Percentiles rank a stretch among this genome's conserved stretches.
Conservation (phyloP, 2,329 filamentous ascomycete genomes). For the Paracoccidioides brasiliensis region DNA sequence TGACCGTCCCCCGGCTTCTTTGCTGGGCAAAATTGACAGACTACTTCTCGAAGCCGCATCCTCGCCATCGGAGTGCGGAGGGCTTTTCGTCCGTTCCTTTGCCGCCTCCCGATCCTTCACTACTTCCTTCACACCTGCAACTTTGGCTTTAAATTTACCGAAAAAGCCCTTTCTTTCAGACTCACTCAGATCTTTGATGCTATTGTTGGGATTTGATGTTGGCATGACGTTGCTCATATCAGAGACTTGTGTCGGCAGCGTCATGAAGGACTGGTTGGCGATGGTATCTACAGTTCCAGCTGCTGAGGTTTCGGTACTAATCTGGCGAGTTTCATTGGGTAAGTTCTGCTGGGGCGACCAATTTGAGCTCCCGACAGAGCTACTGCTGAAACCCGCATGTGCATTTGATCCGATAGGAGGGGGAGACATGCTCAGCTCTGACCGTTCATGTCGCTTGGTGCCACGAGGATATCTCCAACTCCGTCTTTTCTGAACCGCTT, state of each 20-base stretch:
- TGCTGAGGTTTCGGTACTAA: conserved; percentile 22
- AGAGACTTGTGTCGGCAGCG: conserved; percentile 24
- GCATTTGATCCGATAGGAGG: conserved; percentile 49
- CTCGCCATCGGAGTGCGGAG: conserved; percentile 28
- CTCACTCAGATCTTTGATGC: conserved; percentile 22
- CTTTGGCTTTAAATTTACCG: conserved; percentile 52
- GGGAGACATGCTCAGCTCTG: conserved; percentile 29
- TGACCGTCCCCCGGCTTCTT: not conserved
- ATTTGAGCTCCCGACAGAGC: conserved; percentile 51
- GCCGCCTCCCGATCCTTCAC: conserved; percentile 42
- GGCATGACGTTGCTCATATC: conserved; percentile 22
- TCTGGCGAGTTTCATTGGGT: conserved; percentile 30
- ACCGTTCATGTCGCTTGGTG: conserved; percentile 43
- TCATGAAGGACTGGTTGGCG: conserved; percentile 12
- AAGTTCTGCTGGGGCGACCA: conserved; percentile 33
- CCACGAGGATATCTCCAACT: conserved; percentile 56
- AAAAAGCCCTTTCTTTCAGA: conserved; percentile 48
- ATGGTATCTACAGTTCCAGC: conserved; percentile 6
- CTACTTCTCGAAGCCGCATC: conserved; percentile 22
- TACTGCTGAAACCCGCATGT: conserved; percentile 52
- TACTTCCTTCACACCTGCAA: conserved; percentile 41
- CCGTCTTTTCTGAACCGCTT: conserved; percentile 52
- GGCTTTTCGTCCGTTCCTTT: conserved; percentile 41
- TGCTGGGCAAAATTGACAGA: conserved; percentile 20
- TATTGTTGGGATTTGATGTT: conserved; percentile 10